Conservation (phyloP, 768 basidiomycete genomes). For the Daedaleopsis nitida region DNA sequence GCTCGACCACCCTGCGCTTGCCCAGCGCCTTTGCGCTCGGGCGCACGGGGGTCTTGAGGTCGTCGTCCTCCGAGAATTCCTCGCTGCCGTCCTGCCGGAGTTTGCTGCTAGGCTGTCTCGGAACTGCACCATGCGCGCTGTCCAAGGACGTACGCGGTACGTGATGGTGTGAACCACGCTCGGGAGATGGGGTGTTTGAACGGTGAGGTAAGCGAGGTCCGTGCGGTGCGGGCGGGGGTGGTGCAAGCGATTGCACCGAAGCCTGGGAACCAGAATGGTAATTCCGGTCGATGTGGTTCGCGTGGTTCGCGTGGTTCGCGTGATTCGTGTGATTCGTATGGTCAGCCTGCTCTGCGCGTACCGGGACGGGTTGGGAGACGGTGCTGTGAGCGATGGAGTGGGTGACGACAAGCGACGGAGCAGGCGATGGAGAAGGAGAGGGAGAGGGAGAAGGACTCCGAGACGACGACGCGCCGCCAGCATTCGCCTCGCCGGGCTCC, state of each 20-base stretch:
- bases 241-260: slow-evolving; percentile 48
- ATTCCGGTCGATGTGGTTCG: slow-evolving; percentile 24
- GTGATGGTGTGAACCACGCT: slow-evolving; percentile 34
- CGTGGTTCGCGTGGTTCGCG: background rate
- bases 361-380: slow-evolving; percentile 37
- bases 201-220: slow-evolving; percentile 71
- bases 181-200: slow-evolving; percentile 76
- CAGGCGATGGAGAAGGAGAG: slow-evolving; percentile 43
- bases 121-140: background rate
- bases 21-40: slow-evolving; percentile 90
- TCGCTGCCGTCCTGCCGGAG: slow-evolving; percentile 31
- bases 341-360: slow-evolving; percentile 15
- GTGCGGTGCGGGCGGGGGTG: slow-evolving; percentile 68
- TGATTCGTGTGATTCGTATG: slow-evolving; percentile 20
- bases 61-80: slow-evolving; percentile 23
- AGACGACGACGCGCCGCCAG: slow-evolving; percentile 40
- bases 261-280: slow-evolving; percentile 22
- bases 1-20: slow-evolving; percentile 68
- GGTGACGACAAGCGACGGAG: slow-evolving; percentile 32
- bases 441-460: slow-evolving; percentile 48
- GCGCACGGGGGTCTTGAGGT: slow-evolving; percentile 44
- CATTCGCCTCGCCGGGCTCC: slow-evolving; percentile 29
- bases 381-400: slow-evolving; percentile 35
- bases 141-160: slow-evolving; percentile 5
- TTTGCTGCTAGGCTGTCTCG: slow-evolving; percentile 12